Percentiles rank a stretch among this genome's conserved stretches.
Evolutionary conservation across 1,284 basidiomycete species (phyloP).

Genomic region (Puccinia horiana): DNA sequence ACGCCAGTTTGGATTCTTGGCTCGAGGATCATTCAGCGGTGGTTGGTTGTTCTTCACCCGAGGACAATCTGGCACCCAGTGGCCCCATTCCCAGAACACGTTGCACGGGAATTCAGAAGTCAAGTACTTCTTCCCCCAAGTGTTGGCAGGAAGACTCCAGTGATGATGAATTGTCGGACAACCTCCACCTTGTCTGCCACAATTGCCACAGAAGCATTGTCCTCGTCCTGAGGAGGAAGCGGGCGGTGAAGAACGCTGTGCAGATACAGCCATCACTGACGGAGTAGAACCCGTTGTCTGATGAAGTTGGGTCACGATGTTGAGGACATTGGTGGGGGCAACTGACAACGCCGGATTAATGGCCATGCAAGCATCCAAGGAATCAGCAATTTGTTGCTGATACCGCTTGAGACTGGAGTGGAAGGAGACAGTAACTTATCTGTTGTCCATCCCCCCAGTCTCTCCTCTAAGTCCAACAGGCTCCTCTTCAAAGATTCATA

Average conservation of each 20-base stretch:
- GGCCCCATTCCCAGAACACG: too few relatives aligned
- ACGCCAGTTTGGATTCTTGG: background rate
- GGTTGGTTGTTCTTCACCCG: background rate
- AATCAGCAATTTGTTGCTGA: background rate
- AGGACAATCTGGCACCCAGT: background rate
- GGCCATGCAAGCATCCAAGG: background rate
- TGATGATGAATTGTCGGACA: too few relatives aligned
- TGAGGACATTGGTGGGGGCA: background rate
- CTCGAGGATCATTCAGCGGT: background rate
- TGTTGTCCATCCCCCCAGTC: background rate
- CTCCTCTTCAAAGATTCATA: background rate
- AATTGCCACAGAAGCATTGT: too few relatives aligned
- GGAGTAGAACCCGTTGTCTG: too few relatives aligned
- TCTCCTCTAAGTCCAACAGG: background rate
- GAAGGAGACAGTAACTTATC: constrained; percentile 3
- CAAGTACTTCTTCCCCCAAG: background rate
- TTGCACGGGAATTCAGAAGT: background rate
- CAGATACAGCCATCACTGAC: too few relatives aligned
- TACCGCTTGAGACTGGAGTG: background rate
- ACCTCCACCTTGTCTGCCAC: too few relatives aligned
- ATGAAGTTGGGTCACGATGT: background rate
- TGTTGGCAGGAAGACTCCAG: background rate
- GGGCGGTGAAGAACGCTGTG: too few relatives aligned
- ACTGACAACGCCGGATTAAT: background rate
- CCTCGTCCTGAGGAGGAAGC: too few relatives aligned